Evolutionary conservation across 257 asterid genomes (phyloP).

Genomic region (Solanum gracilifrons): DNA sequence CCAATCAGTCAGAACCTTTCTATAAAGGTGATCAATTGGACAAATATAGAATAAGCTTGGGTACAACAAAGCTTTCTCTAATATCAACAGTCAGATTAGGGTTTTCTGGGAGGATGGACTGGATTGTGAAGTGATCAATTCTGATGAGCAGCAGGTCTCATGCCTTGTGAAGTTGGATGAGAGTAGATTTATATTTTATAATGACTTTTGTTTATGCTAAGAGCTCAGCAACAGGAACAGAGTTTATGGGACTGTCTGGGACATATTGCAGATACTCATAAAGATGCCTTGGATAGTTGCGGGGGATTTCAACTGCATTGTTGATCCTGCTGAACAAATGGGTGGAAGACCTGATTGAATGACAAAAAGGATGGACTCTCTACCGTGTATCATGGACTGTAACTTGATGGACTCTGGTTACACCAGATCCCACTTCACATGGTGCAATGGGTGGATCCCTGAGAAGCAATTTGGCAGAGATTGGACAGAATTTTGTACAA

Average conservation of each 20-base stretch:
- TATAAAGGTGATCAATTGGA: background rate
- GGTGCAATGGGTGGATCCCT: background rate
- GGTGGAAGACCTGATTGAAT: background rate
- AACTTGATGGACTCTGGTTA: background rate
- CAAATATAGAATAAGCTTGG: background rate
- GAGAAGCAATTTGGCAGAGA: background rate
- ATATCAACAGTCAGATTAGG: background rate
- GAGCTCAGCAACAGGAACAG: background rate
- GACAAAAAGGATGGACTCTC: background rate
- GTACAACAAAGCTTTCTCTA: background rate
- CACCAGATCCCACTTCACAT: background rate
- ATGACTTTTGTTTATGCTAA: background rate
- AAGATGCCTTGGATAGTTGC: background rate
- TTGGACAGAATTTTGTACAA: background rate
- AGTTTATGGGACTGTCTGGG: background rate
- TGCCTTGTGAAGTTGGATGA: background rate
- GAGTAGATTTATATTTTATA: background rate
- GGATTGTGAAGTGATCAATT: background rate
- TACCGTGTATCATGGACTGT: background rate
- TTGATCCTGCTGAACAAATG: background rate
- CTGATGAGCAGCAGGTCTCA: background rate
- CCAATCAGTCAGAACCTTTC: background rate
- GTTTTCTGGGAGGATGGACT: background rate
- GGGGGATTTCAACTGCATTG: background rate
- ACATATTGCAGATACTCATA: background rate